Percentiles rank a stretch among this genome's conserved stretches.
Conservation (phyloP, 208 protist species). For the Trypanosoma mega region DNA sequence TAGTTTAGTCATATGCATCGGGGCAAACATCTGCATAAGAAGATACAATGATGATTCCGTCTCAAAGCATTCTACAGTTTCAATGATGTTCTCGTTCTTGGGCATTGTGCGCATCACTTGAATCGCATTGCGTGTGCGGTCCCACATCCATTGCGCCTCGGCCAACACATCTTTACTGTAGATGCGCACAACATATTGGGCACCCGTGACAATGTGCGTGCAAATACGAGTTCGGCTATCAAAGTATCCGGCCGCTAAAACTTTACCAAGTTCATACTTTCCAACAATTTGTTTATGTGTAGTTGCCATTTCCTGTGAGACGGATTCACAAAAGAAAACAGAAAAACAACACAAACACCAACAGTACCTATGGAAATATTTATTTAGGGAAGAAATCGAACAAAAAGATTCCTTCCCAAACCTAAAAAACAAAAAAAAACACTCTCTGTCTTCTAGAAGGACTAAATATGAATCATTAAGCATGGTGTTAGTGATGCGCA, state of each 20-base stretch:
- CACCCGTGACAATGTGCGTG: slow-evolving; percentile 73
- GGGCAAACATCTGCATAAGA: slow-evolving; percentile 80
- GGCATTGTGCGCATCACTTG: slow-evolving; percentile 79
- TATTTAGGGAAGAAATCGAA: slow-evolving; percentile 1
- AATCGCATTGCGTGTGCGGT: slow-evolving; percentile 72
- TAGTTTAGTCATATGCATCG: slow-evolving; percentile 61
- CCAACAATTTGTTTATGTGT: slow-evolving; percentile 58
- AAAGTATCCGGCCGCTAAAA: slow-evolving; percentile 81
- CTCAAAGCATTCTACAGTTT: slow-evolving; percentile 89
- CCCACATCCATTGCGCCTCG: slow-evolving; percentile 86
- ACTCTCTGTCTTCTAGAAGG: too few relatives aligned
- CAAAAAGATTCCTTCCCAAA: background rate
- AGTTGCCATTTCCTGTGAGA: slow-evolving; percentile 5
- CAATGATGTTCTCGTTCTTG: slow-evolving; percentile 78
- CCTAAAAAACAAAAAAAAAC: slow-evolving; percentile 1
- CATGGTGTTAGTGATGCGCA: too few relatives aligned
- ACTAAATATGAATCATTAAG: too few relatives aligned
- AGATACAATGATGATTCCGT: slow-evolving; percentile 80
- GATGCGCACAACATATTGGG: slow-evolving; percentile 78
- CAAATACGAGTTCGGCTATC: slow-evolving; percentile 83
- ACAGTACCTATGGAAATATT: background rate
- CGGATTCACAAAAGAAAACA: slow-evolving; percentile 3
- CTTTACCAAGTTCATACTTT: slow-evolving; percentile 82
- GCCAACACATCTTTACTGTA: slow-evolving; percentile 73
- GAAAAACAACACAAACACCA: background rate